Base-by-base conservation (phyloP, 2,329 filamentous ascomycete genomes). In the Stachybotrys chlorohalonatus region DNA sequence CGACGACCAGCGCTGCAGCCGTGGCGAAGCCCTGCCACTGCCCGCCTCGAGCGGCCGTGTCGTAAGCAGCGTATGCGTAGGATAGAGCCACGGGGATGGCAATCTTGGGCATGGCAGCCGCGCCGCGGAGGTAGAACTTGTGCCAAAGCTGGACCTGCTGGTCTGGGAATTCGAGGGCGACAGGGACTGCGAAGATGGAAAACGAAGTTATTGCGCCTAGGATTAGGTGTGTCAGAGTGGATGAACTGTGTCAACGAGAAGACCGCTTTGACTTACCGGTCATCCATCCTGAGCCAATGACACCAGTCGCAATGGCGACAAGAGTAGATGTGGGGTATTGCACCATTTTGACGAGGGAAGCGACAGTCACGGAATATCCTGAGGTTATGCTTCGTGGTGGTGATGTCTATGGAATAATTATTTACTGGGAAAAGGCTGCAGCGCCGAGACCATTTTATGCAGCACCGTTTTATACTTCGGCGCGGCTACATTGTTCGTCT, bases 21-120 rank as follows among this genome's bases (percentile, higher is more conserved):
- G 60, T 63, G 8, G 60, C 62, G 52, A 68, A 68, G 1, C 68
- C 65, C 52, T 60, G 62, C 73, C 73, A 75, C 31, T 55, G 56
- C 2, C 59, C 59, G 1, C 65, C 65, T 9, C 60, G 59, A 11
- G 59, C 49, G 31, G 56, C 55, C 2, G 64, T 62, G 32, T 68
- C 61, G 47, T 72, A 75, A 8, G 73, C 69, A 7, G 67, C 67
- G 53, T 70, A 70, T 52, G 63, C 56, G 56, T 73, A 73, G 5
- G 65, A 64, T 1, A 65, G 58, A n/a, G 68, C 64, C 8, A 68
- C 64, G 47, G 62, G 59, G 53, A 57, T 58, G 9, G 68, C 70
- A 30, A 71, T 53, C 52, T 67, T 70, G 47, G 73, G 74, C 63
- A 74, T 73, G 31, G 66, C 54, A 53, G 61, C 59, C 16, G 67